Evolutionary conservation across 108 stramenopile species (phyloP), one percentile per base, ranked within the genome.

Genomic region (Epithemia pelagica): DNA sequence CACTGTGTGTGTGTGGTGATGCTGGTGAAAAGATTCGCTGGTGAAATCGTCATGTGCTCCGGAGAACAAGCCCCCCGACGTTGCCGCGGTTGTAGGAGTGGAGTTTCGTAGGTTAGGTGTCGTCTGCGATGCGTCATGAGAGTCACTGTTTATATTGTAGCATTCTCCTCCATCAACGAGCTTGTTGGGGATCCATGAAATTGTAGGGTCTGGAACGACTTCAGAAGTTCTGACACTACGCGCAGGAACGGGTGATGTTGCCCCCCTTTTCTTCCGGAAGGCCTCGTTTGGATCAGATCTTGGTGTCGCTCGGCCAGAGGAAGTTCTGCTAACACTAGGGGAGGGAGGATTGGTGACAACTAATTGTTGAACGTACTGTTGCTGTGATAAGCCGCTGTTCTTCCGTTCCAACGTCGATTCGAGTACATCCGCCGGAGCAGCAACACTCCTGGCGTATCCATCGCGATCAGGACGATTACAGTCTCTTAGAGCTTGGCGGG

Each of bases 401-500:
- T 63, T 58, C 25, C 71, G 52, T 52, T 80, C 74, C 54, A 84
- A 66, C 2, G 75, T 71, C 54, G 68, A 68, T 5, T 58, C 53
- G 37, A 69, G 64, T 29, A 92, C 91, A 69, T 92, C 91, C 5
- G 67, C 72, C 19, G 91, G 91, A 0, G 74, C 70, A 15, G 55
- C 55, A 0, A 92, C 87, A 0, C 70, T 72, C 2, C 55, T 68
- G 28, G 88, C 91, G 61, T 92, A 92, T 2, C 85, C 83, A 30
- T 56, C 66, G 0, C 91, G 82, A 75, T 92, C 91, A 32, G 26
- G 33, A n/a, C 91, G 82, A 62, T 87, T 89, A 58, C 85, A 89
- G 59, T 92, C 91, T 20, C 91, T 71, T 0, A 92, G 63, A 2
- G 91, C 88, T 67, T 92, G 88, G 52, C 76, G 80, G 8, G 85